Evolutionary conservation across 345 rosid genomes (phyloP).

Genomic region (Moringa oleifera): DNA sequence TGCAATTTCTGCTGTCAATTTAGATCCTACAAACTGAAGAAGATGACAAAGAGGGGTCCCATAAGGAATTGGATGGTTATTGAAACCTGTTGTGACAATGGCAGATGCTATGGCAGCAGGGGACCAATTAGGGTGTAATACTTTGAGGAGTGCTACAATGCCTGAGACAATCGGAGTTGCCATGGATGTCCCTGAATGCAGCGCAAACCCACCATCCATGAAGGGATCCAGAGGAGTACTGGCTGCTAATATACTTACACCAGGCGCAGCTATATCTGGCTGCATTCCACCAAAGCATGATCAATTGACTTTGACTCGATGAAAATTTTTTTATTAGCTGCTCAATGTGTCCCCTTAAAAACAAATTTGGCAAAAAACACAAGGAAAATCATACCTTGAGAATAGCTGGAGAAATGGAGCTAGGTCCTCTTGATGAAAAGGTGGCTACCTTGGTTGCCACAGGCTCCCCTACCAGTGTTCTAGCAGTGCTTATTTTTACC

Average conservation of each 20-base stretch:
- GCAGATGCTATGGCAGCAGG: slow-evolving; percentile 47
- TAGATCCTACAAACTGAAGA: no score
- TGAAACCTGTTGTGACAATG: slow-evolving; percentile 39
- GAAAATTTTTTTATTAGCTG: no score
- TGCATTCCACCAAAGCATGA: slow-evolving; percentile 6
- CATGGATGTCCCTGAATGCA: slow-evolving; percentile 35
- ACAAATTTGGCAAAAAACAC: no score
- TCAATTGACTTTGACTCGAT: no score
- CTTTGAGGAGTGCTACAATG: slow-evolving; percentile 35
- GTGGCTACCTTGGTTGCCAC: slow-evolving; percentile 29
- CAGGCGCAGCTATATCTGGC: slow-evolving; percentile 45
- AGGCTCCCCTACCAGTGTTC: slow-evolving; percentile 26
- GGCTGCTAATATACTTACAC: slow-evolving; percentile 36
- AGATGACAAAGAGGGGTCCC: slow-evolving; percentile 8
- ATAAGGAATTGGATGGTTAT: no score
- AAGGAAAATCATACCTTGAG: slow-evolving; percentile 22
- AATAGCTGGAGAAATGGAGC: slow-evolving; percentile 39
- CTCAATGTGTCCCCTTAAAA: background rate
- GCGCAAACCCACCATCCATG: slow-evolving; percentile 11
- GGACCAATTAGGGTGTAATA: slow-evolving; percentile 36
- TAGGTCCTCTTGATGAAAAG: slow-evolving; percentile 59
- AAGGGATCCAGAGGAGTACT: slow-evolving; percentile 15
- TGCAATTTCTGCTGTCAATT: background rate
- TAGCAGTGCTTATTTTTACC: slow-evolving; percentile 21
- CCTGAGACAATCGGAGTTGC: slow-evolving; percentile 36